These are phyloP conservation scores for Earliella scabrosa DNA, from an alignment of 1,284 basidiomycete species.

Conservation along the genomic window DNA sequence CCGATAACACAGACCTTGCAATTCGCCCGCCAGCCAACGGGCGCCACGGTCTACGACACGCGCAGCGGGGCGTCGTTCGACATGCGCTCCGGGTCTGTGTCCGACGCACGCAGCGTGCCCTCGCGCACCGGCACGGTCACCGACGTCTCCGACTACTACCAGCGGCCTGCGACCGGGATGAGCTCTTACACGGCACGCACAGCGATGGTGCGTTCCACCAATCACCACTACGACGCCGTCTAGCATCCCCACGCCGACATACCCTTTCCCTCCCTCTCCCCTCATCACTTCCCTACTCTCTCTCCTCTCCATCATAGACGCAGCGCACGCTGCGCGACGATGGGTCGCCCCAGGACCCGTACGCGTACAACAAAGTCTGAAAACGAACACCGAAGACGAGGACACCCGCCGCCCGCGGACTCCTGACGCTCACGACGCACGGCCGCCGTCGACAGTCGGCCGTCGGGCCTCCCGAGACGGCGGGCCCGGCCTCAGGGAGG, in stretches of 20 bases:
- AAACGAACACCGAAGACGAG: no score
- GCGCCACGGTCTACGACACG: background rate
- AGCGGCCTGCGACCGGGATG: background rate
- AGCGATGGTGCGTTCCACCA: background rate
- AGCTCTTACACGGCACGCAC: background rate
- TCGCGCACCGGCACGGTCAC: background rate
- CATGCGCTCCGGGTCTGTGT: background rate
- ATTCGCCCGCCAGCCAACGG: background rate
- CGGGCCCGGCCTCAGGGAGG: no score
- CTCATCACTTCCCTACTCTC: background rate
- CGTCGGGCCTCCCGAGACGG: no score
- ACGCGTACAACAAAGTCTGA: background rate
- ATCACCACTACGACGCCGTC: background rate
- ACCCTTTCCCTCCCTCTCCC: background rate
- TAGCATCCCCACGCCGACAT: background rate
- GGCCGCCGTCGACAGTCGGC: no score
- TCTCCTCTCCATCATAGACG: no score
- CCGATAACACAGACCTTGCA: background rate
- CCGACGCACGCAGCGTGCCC: background rate
- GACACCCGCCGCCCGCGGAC: no score
- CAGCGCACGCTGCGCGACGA: background rate
- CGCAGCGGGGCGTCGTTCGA: background rate
- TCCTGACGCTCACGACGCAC: no score
- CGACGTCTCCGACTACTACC: conserved; percentile 4
- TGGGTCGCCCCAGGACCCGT: background rate